Evolutionary conservation across 1,284 basidiomycete species (phyloP).

Genomic region (Kalmanozyma brasiliensis): DNA sequence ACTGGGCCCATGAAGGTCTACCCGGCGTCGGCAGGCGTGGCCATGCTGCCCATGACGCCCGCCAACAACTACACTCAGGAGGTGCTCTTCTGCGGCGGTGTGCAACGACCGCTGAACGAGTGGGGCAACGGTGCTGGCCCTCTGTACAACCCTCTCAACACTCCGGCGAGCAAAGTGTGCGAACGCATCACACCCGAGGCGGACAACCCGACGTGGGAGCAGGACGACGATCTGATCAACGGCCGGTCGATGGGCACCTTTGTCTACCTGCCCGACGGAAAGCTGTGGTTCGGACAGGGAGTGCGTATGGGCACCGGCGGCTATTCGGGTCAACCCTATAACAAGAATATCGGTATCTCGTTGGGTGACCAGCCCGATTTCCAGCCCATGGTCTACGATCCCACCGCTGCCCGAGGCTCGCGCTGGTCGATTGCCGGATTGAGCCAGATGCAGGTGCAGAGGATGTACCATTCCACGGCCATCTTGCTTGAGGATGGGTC

Average conservation of each 20-base stretch:
- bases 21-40: constrained; percentile 87
- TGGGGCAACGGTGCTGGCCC: constrained; percentile 60
- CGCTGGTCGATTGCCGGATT: constrained; percentile 77
- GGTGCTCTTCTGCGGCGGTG: constrained; percentile 87
- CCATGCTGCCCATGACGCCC: constrained; percentile 88
- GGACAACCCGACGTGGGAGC: constrained; percentile 35
- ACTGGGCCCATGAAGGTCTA: constrained; percentile 72
- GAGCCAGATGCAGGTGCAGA: constrained; percentile 77
- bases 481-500: constrained; percentile 83
- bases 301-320: constrained; percentile 71
- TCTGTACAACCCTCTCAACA: constrained; percentile 37
- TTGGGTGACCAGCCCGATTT: constrained; percentile 73
- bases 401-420: constrained; percentile 72
- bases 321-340: constrained; percentile 79
- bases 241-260: constrained; percentile 60
- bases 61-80: constrained; percentile 87
- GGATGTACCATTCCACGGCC: constrained; percentile 79
- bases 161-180: constrained; percentile 49
- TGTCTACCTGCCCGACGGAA: constrained; percentile 80
- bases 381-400: constrained; percentile 79
- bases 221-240: constrained; percentile 54
- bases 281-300: constrained; percentile 67
- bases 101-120: constrained; percentile 70
- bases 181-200: constrained; percentile 56
- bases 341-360: constrained; percentile 62